A percentile compares a stretch with the other conserved stretches of the same genome.
Evolutionary conservation across 1,139 yeast species (phyloP).

Genomic region (Blastobotrys ciferrii): DNA sequence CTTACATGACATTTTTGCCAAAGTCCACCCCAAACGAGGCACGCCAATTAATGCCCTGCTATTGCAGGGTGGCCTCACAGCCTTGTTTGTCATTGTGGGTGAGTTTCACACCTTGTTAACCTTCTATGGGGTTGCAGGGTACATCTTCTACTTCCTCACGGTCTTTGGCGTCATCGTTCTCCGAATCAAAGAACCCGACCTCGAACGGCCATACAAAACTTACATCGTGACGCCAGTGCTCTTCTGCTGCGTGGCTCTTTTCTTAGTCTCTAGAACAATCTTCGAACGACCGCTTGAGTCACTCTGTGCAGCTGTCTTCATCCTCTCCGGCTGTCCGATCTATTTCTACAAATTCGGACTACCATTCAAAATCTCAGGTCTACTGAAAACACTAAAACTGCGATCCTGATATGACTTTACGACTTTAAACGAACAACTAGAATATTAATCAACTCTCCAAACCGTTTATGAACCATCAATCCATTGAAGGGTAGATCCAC

Average conservation of each 20-base stretch:
- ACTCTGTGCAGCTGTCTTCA: conserved; percentile 32
- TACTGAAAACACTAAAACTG: background rate
- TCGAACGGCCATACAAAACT: conserved; percentile 40
- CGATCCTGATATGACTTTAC: background rate
- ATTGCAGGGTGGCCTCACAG: conserved; percentile 35
- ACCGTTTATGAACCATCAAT: too few relatives aligned
- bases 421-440: background rate
- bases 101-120: conserved; percentile 39
- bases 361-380: conserved; percentile 5
- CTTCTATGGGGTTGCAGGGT: conserved; percentile 44
- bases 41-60: conserved; percentile 41
- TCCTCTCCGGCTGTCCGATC: conserved; percentile 37
- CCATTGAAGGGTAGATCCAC: too few relatives aligned
- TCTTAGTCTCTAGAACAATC: conserved; percentile 37
- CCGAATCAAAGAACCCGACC: conserved; percentile 36
- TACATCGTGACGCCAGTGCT: conserved; percentile 40
- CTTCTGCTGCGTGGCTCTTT: conserved; percentile 41
- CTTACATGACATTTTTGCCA: conserved; percentile 36
- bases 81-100: conserved; percentile 37
- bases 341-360: conserved; percentile 29
- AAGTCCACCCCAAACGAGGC: conserved; percentile 28
- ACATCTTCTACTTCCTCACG: conserved; percentile 40
- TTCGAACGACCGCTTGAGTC: conserved; percentile 38
- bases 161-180: conserved; percentile 41
- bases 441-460: background rate